Percentiles rank a stretch among this genome's conserved stretches.
phyloP scores from a whole-genome alignment of 2,329 filamentous ascomycete genomes.

The Alternaria brassicae region DNA sequence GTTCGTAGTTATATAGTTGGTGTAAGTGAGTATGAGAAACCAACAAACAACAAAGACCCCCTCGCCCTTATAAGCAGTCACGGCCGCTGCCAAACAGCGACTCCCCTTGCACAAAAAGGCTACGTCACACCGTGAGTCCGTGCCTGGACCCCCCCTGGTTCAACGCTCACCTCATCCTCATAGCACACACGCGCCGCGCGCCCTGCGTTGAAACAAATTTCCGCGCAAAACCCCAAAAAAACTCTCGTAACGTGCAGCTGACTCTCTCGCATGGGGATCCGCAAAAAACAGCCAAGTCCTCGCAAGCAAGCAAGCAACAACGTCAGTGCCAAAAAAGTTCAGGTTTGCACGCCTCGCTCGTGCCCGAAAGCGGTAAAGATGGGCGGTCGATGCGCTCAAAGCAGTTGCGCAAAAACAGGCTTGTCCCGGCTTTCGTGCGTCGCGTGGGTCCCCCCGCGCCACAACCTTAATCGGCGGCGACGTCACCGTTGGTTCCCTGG shows the following conservation, averaged over 20 bases:
- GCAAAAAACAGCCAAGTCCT: too few relatives aligned
- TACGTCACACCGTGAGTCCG: constrained; percentile 19
- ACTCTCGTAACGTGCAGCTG: constrained; percentile 11
- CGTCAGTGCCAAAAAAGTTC: constrained; percentile 8
- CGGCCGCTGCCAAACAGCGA: background rate
- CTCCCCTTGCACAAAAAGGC: constrained; percentile 9
- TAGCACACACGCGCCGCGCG: too few relatives aligned
- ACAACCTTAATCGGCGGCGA: constrained; percentile 21
- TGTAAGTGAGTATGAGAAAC: background rate
- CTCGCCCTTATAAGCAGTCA: constrained; percentile 32
- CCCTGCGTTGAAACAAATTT: constrained; percentile 1
- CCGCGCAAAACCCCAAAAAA: background rate
- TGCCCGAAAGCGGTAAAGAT: constrained; percentile 22
- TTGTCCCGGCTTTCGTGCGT: constrained; percentile 3
- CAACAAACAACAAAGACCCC: constrained; percentile 55
- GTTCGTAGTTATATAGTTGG: background rate
- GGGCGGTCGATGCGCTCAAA: constrained; percentile 15
- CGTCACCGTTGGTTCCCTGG: constrained; percentile 16
- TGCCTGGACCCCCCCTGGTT: constrained; percentile 9
- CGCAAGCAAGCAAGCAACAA: constrained; percentile 10
- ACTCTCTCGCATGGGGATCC: background rate
- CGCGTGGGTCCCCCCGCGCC: constrained; percentile 19
- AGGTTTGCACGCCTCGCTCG: constrained; percentile 6
- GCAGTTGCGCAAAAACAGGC: constrained; percentile 13
- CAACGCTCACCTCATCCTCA: background rate